Base-by-base conservation (phyloP, 1,139 yeast genomes). In the Saccharomycopsis phalli region DNA sequence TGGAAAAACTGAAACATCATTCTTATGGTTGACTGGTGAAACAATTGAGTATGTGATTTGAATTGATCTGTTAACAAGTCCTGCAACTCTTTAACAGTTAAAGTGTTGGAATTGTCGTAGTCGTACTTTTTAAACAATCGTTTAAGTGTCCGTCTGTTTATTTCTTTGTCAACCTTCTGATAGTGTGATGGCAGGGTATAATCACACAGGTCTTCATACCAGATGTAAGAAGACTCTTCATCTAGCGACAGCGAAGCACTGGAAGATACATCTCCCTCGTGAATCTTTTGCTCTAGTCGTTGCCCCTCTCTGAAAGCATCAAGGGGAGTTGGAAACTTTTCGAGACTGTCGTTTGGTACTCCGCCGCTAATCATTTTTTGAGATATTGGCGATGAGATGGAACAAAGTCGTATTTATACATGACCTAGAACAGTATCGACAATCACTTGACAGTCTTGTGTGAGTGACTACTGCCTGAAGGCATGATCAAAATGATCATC, bases 1-100 rank as follows among this genome's bases (percentile, higher is more conserved):
- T 22, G 18, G 21, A 36, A 40, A 14, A 40, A 31, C 8, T 34
- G 29, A 30, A 13, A 40, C 14, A 40, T 40, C 27, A 40, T 17
- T n/a, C 43, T 6, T 6, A 38, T 23, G 17, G 40, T 31, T 4
- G 43, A 25, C 13, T 17, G 11, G 21, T 31, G 16, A 36, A 36
- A 36, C 16, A 11, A 11, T 18, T 10, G 6, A 10, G 14, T 22
- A 16, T n/a, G 11, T 16, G 14, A 7, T 14, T n/a, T 23, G 19
- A 32, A 37, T 5, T 31, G 26, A n/a, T 37, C 36, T 4, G 36
- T 37, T 14, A 37, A 27, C 13, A 37, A 21, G 18, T 22, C 27
- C 21, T 27, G 40, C 16, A 37, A 23, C 30, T 37, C 40, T 11
- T 13, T 13, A 16, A 36, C 29, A 14, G 17, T 14, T 4, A 37